Evolutionary conservation across 768 basidiomycete genomes (phyloP).

Genomic region (Rhodotorula graminis): DNA sequence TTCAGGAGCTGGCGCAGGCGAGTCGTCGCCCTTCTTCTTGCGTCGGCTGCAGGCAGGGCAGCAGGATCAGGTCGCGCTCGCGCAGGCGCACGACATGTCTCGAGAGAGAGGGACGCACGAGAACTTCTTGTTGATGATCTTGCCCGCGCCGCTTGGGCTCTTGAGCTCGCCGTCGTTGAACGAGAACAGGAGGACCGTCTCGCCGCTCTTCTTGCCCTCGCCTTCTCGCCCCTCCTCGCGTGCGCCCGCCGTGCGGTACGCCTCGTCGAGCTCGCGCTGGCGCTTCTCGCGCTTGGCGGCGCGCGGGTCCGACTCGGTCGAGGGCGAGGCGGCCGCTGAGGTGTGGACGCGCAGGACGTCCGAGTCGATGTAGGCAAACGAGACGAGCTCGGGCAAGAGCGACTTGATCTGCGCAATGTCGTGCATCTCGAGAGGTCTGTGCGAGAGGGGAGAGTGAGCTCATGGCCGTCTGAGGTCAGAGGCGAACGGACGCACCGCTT

Average conservation of each 20-base stretch:
- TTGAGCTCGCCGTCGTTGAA: constrained; percentile 53
- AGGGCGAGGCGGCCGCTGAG: constrained; percentile 46
- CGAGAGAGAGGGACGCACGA: constrained; percentile 10
- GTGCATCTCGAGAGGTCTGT: constrained; percentile 69
- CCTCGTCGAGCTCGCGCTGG: constrained; percentile 28
- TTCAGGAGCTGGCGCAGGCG: not conserved
- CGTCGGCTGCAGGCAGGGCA: not conserved
- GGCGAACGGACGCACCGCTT: constrained; percentile 56
- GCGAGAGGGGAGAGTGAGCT: not conserved
- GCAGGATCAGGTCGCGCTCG: too few relatives aligned
- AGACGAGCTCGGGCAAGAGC: constrained; percentile 72
- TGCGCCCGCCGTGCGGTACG: constrained; percentile 35
- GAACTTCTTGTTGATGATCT: constrained; percentile 35
- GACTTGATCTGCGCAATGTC: constrained; percentile 85
- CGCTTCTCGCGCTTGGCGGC: constrained; percentile 27
- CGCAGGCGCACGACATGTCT: not conserved
- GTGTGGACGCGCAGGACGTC: constrained; percentile 59
- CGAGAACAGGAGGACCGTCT: constrained; percentile 55
- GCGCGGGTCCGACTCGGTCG: constrained; percentile 43
- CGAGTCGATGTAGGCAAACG: constrained; percentile 72
- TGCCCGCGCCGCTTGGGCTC: constrained; percentile 41
- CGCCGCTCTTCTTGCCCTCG: constrained; percentile 31
- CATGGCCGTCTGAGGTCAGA: too few relatives aligned
- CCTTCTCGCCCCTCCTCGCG: constrained; percentile 19
- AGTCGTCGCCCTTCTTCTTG: constrained; percentile 17